Percentiles rank a stretch among this genome's conserved stretches.
Conservation (phyloP, 345 rosid genomes). For the Syzygium aromaticum region DNA sequence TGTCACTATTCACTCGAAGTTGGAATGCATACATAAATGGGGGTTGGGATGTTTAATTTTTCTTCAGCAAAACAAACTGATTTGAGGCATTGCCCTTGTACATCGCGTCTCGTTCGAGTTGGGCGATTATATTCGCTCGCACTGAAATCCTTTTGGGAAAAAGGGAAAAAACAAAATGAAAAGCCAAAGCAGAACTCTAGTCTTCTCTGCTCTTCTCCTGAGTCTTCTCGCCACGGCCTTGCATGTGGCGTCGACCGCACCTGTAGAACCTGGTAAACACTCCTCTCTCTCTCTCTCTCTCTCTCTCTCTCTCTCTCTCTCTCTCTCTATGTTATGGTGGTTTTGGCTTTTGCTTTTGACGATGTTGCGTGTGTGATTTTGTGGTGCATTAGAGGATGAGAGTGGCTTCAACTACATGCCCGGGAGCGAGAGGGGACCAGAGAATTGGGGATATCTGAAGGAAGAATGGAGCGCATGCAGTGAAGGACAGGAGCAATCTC, state of each 20-base stretch:
- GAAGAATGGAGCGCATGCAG: constrained; percentile 30
- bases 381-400: constrained; percentile 31
- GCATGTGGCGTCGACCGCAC: not conserved
- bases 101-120: not conserved
- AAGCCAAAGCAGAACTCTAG: constrained; percentile 1
- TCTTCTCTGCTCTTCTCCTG: not conserved
- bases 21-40: not conserved
- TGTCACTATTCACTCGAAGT: not conserved
- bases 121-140: not conserved
- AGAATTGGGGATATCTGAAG: constrained; percentile 35
- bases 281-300: not conserved
- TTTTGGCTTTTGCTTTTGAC: not conserved
- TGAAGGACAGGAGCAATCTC: constrained; percentile 25
- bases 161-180: not conserved
- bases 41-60: not conserved
- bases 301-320: not conserved
- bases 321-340: not conserved
- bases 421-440: constrained; percentile 41
- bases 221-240: not conserved
- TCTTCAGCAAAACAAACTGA: not conserved
- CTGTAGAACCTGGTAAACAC: constrained; percentile 24
- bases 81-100: not conserved
- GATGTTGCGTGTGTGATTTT: not conserved
- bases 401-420: constrained; percentile 33
- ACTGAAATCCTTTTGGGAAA: not conserved